Evolutionary conservation across 2,329 filamentous ascomycete genomes (phyloP).

Genomic region (Pseudogymnoascus sp.): DNA sequence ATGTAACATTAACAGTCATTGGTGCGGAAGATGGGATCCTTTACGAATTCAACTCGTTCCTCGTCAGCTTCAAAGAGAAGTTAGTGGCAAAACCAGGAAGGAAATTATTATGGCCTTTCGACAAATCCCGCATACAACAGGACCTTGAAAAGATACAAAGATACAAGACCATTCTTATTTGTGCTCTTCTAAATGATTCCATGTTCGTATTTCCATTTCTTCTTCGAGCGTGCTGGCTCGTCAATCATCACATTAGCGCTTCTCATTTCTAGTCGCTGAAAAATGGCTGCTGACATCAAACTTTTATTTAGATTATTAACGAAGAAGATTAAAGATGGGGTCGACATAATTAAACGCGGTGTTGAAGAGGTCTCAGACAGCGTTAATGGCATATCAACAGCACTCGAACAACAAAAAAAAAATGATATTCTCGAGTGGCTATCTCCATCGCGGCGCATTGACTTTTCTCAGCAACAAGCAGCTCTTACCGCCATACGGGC

Average conservation of each 20-base stretch:
- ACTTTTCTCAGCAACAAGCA: neutral
- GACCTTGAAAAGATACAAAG: neutral
- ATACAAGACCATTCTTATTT: neutral
- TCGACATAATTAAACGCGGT: neutral
- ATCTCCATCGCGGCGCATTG: neutral
- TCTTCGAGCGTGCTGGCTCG: neutral
- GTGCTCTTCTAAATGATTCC: slow-evolving; percentile 1
- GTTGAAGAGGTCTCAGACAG: neutral
- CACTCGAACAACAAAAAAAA: neutral
- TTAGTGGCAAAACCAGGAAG: neutral
- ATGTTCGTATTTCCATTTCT: neutral
- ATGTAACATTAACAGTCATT: neutral
- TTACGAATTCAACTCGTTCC: neutral
- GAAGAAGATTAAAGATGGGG: neutral
- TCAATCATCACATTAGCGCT: neutral
- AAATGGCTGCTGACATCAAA: neutral
- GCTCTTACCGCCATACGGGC: neutral
- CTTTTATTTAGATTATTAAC: neutral
- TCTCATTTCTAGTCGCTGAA: neutral
- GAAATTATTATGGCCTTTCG: neutral
- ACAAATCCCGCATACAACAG: neutral
- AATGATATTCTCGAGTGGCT: neutral
- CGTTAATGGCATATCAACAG: neutral
- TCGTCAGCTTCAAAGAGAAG: neutral
- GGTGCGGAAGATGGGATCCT: neutral